phyloP scores from a whole-genome alignment of 495 filamentous ascomycete species.

The Aspergillus nanangensis region DNA sequence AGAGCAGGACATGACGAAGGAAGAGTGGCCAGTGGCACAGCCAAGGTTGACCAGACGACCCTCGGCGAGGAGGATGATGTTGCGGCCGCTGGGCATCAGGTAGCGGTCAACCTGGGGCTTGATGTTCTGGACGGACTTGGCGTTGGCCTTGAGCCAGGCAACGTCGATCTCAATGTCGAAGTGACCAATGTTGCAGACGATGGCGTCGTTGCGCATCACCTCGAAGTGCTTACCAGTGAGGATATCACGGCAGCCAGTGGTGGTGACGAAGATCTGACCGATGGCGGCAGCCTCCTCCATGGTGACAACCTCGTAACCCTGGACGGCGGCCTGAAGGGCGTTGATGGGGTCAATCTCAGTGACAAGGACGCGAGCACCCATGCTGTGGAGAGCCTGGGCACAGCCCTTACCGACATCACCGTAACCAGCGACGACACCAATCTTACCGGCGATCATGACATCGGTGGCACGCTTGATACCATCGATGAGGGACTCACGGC shows the following conservation, averaged over 20 bases:
- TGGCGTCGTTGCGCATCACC: conserved; percentile 96
- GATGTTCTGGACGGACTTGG: conserved; percentile 91
- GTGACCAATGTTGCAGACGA: conserved; percentile 99
- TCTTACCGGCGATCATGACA: conserved; percentile 99
- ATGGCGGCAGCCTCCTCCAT: conserved; percentile 89
- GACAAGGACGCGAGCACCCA: conserved; percentile 95
- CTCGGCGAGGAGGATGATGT: conserved; percentile 98
- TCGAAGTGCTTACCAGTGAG: conserved; percentile 90
- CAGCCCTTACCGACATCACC: conserved; percentile 99
- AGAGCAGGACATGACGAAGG: conserved; percentile 99
- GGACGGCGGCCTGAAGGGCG: conserved; percentile 96
- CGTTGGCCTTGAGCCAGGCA: conserved; percentile 97
- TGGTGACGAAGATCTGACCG: conserved; percentile 99
- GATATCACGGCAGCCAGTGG: conserved; percentile 98
- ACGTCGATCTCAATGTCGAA: conserved; percentile 99
- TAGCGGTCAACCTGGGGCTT: conserved; percentile 99
- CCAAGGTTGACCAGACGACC: conserved; percentile 98
- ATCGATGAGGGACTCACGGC: conserved; percentile 96
- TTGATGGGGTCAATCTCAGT: conserved; percentile 99
- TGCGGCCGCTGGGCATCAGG: conserved; percentile 86
- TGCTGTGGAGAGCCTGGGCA: conserved; percentile 87
- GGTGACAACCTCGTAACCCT: conserved; percentile 92
- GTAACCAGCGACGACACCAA: conserved; percentile 94
- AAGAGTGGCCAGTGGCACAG: conserved; percentile 98
- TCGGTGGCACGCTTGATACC: conserved; percentile 99